These are phyloP conservation scores for Sarocladiaceae sp. DNA, from an alignment of 2,329 filamentous ascomycete genomes.

Conservation along the genomic window DNA sequence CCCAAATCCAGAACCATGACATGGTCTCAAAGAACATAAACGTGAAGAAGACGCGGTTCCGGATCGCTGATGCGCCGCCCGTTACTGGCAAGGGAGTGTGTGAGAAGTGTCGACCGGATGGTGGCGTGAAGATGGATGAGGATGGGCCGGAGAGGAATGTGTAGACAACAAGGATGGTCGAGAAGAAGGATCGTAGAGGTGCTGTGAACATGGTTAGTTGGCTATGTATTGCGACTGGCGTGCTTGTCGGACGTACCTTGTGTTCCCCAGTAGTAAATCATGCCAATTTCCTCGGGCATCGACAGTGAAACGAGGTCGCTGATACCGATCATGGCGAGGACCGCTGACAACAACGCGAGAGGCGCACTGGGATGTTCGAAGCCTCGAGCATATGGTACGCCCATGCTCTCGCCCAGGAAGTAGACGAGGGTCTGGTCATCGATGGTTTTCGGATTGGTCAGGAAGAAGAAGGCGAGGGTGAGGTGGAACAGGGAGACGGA, in stretches of 20 bases:
- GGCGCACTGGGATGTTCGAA: slow-evolving; percentile 68
- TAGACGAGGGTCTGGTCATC: slow-evolving; percentile 78
- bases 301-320: slow-evolving; percentile 63
- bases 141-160: slow-evolving; percentile 56
- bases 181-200: slow-evolving; percentile 61
- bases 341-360: slow-evolving; percentile 67
- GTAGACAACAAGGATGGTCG: slow-evolving; percentile 59
- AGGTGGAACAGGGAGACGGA: slow-evolving; percentile 81
- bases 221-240: slow-evolving; percentile 7
- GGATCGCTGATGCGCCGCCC: slow-evolving; percentile 64
- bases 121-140: slow-evolving; percentile 40
- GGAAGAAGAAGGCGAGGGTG: slow-evolving; percentile 78
- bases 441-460: slow-evolving; percentile 67
- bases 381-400: slow-evolving; percentile 63
- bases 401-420: slow-evolving; percentile 78
- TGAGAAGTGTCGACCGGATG: slow-evolving; percentile 28
- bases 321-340: slow-evolving; percentile 58
- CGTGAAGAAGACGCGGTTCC: slow-evolving; percentile 81
- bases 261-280: slow-evolving; percentile 61
- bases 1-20: slow-evolving; percentile 83
- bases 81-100: slow-evolving; percentile 34
- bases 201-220: slow-evolving; percentile 30
- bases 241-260: slow-evolving; percentile 53
- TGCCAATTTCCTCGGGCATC: slow-evolving; percentile 61
- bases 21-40: slow-evolving; percentile 81